These are phyloP conservation scores for Saksenaea oblongispora DNA, from an alignment of 371 early-diverging fungal species.

Conservation along the genomic window DNA sequence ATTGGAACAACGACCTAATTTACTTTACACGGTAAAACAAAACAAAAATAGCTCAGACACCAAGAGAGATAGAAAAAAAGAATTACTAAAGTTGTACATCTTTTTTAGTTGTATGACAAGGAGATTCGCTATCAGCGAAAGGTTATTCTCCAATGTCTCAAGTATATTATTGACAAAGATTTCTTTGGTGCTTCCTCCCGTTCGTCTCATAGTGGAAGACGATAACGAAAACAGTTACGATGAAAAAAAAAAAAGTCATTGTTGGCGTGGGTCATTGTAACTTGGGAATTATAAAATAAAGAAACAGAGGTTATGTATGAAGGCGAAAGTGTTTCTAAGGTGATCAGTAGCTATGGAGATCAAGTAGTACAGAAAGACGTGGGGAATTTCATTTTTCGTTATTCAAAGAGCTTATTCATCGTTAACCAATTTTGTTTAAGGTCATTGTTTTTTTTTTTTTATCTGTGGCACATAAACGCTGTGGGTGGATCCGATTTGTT, in stretches of 20 bases:
- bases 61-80: background rate
- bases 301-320: too few species aligned
- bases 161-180: background rate
- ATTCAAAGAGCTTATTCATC: background rate
- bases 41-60: background rate
- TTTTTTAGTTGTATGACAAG: slow-evolving; percentile 2
- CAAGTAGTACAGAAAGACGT: background rate
- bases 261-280: too few species aligned
- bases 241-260: too few species aligned
- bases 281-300: too few species aligned
- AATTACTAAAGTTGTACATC: background rate
- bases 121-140: slow-evolving; percentile 2
- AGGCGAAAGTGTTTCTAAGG: too few species aligned
- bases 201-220: background rate
- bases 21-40: slow-evolving; percentile 1
- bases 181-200: background rate
- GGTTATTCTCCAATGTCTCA: slow-evolving; percentile 2
- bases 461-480: background rate
- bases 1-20: slow-evolving; percentile 1
- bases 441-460: background rate
- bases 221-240: background rate
- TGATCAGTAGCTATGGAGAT: background rate
- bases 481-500: slow-evolving; percentile 1
- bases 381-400: background rate
- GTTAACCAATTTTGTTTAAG: background rate